These are phyloP conservation scores for Cladobotryum protrusum DNA, from an alignment of 2,329 filamentous ascomycete genomes.

Conservation along the genomic window DNA sequence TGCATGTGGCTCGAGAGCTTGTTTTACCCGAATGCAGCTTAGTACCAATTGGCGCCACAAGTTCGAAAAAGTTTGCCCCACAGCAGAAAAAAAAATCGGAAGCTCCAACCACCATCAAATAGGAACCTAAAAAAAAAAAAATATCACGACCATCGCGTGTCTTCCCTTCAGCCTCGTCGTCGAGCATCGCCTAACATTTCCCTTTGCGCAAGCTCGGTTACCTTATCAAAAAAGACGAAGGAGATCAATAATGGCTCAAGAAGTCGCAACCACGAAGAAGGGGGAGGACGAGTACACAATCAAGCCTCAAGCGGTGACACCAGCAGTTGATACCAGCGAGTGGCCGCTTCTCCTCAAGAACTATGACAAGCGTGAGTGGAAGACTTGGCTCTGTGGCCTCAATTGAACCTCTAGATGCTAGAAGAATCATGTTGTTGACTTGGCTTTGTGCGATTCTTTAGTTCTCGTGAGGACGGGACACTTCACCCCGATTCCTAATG, in stretches of 20 bases:
- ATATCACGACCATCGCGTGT: conserved; percentile 2
- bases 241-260: conserved; percentile 39
- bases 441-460: conserved; percentile 26
- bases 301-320: conserved; percentile 80
- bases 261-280: conserved; percentile 31
- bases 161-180: conserved; percentile 1
- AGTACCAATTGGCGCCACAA: conserved; percentile 13
- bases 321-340: conserved; percentile 74
- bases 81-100: conserved; percentile 18
- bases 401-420: background rate
- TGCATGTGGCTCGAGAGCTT: too few relatives aligned
- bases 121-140: conserved; percentile 1
- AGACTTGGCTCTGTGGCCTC: background rate
- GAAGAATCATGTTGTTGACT: conserved; percentile 1
- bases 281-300: conserved; percentile 74
- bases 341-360: conserved; percentile 96
- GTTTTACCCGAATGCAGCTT: conserved; percentile 1
- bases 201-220: background rate
- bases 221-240: background rate
- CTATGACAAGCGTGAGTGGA: conserved; percentile 75
- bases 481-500: conserved; percentile 93
- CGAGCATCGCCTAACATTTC: background rate
- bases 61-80: conserved; percentile 14
- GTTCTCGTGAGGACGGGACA: conserved; percentile 91
- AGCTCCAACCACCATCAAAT: conserved; percentile 6